A percentile compares a stretch with the other conserved stretches of the same genome.
phyloP scores from a whole-genome alignment of 805 yeast species.

The Torulaspora maleeae region DNA sequence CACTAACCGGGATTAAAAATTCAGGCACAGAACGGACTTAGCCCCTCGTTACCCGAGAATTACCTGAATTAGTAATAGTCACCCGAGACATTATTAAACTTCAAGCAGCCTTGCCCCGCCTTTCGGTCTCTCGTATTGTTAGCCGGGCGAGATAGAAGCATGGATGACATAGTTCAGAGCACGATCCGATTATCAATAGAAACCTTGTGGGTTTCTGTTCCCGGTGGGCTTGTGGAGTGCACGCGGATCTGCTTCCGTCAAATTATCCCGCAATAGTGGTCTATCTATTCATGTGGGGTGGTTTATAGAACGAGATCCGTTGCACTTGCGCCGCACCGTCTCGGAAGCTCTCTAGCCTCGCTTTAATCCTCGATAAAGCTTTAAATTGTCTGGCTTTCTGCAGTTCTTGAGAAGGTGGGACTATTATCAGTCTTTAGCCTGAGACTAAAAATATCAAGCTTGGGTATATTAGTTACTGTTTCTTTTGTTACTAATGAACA shows the following conservation, averaged over 20 bases:
- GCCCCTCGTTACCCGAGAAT: background rate
- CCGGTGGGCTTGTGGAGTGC: too few relatives aligned
- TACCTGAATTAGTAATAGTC: background rate
- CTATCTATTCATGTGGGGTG: background rate
- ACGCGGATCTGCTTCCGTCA: too few relatives aligned
- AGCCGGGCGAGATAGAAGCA: too few relatives aligned
- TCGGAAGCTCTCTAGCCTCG: background rate
- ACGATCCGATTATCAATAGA: too few relatives aligned
- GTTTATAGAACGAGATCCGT: background rate
- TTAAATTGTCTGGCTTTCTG: background rate
- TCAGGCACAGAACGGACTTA: background rate
- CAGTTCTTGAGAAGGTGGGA: background rate
- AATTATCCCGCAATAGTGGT: background rate
- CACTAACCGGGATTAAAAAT: background rate
- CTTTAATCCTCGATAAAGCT: background rate
- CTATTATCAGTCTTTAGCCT: background rate
- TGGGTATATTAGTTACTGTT: too few relatives aligned
- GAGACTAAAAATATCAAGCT: background rate
- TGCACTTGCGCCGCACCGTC: background rate
- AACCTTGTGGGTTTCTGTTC: too few relatives aligned
- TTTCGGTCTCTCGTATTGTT: background rate
- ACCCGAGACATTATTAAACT: background rate
- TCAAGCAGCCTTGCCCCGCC: background rate
- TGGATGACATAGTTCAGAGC: too few relatives aligned
- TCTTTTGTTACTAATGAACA: background rate